A percentile compares a stretch with the other conserved stretches of the same genome.
phyloP scores from a whole-genome alignment of 2,329 filamentous ascomycete genomes.

The Cordyceps cicadae region DNA sequence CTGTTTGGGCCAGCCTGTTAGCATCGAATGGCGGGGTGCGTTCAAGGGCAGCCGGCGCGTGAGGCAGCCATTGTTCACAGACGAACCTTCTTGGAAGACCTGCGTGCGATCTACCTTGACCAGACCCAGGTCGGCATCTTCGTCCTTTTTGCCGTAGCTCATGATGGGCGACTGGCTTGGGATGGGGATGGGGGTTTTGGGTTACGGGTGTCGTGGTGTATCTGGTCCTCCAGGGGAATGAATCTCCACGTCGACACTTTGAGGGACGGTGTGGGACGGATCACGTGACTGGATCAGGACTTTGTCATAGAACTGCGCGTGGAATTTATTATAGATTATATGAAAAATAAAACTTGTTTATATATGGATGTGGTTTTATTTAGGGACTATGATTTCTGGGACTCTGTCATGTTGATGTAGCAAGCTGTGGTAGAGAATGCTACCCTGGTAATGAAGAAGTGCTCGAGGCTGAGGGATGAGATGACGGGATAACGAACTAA shows the following conservation, averaged over 20 bases:
- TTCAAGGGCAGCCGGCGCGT: constrained; percentile 8
- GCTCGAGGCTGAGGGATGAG: too few relatives aligned
- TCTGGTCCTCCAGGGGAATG: constrained; percentile 25
- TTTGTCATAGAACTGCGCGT: neutral
- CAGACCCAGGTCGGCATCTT: constrained; percentile 87
- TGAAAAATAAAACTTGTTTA: neutral
- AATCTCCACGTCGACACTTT: constrained; percentile 34
- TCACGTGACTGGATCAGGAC: constrained; percentile 25
- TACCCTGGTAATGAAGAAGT: neutral
- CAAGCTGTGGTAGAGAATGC: neutral
- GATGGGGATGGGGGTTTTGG: constrained; percentile 19
- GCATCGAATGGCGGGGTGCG: constrained; percentile 22
- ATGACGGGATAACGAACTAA: too few relatives aligned
- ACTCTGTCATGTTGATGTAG: neutral
- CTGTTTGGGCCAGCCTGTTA: constrained; percentile 42
- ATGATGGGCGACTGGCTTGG: constrained; percentile 50
- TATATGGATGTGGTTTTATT: too few relatives aligned
- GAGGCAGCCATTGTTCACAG: constrained; percentile 18
- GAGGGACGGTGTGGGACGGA: constrained; percentile 20
- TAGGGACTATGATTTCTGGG: too few relatives aligned
- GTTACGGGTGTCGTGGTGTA: constrained; percentile 27
- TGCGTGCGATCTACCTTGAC: constrained; percentile 97
- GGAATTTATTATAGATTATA: neutral
- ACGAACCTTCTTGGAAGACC: constrained; percentile 94
- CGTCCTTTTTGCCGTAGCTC: constrained; percentile 99